Evolutionary conservation across 306 rosid species (phyloP).

Genomic region (Rosa lucieae): DNA sequence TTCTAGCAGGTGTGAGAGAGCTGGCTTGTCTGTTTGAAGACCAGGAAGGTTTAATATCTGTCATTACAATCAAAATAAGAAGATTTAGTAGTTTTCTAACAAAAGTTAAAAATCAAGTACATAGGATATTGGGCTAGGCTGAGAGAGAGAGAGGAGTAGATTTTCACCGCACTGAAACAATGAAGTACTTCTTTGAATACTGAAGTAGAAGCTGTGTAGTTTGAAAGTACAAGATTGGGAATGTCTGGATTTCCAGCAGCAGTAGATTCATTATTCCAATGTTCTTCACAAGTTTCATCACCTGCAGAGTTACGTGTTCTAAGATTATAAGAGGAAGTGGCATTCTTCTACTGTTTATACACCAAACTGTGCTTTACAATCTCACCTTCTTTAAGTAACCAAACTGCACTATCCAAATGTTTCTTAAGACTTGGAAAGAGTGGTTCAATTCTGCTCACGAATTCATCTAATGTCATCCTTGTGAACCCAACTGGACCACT

Average conservation of each 20-base stretch:
- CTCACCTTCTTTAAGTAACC: slow-evolving; percentile 27
- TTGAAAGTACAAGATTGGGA: slow-evolving; percentile 32
- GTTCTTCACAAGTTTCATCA: slow-evolving; percentile 34
- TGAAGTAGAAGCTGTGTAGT: slow-evolving; percentile 26
- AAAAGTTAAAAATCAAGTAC: background rate
- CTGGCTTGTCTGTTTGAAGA: slow-evolving; percentile 24
- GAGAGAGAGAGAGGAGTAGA: background rate
- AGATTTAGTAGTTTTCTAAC: background rate
- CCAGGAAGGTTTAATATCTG: slow-evolving; percentile 37
- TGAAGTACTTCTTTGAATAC: slow-evolving; percentile 37
- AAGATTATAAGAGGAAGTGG: slow-evolving; percentile 3
- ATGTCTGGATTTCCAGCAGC: slow-evolving; percentile 39
- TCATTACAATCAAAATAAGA: background rate
- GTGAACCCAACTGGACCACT: slow-evolving; percentile 32
- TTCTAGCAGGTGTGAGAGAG: slow-evolving; percentile 33
- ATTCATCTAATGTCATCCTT: slow-evolving; percentile 26
- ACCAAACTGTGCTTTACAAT: background rate
- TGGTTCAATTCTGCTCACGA: slow-evolving; percentile 25
- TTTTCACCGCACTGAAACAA: slow-evolving; percentile 37
- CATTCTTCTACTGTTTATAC: background rate
- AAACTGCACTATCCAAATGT: slow-evolving; percentile 30
- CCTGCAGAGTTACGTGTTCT: slow-evolving; percentile 13
- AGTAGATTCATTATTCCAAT: slow-evolving; percentile 37
- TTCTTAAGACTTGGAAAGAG: slow-evolving; percentile 35
- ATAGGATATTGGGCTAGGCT: background rate